phyloP scores from a whole-genome alignment of 23 red algal genomes.

The Gracilaria gracilis region DNA sequence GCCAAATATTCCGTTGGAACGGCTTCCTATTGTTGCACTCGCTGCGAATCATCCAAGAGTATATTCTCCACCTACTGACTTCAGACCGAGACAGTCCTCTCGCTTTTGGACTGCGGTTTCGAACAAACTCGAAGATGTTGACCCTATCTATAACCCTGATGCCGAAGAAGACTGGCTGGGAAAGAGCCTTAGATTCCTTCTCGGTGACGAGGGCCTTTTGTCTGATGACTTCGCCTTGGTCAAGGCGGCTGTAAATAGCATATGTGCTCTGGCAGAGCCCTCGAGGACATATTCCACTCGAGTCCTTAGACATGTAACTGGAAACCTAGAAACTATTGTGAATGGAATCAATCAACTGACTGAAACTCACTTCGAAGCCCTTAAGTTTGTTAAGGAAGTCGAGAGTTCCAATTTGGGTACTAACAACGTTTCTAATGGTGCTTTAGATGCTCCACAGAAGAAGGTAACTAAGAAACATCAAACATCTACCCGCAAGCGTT shows the following conservation, averaged over 20 bases:
- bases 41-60: slow-evolving; percentile 73
- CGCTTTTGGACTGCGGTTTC: slow-evolving; percentile 29
- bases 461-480: slow-evolving; percentile 7
- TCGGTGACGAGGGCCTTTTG: slow-evolving; percentile 40
- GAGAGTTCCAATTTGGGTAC: neutral
- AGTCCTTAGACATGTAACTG: slow-evolving; percentile 44
- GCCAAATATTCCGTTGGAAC: slow-evolving; percentile 24
- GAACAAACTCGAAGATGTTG: slow-evolving; percentile 20
- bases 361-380: slow-evolving; percentile 48
- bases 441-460: slow-evolving; percentile 22
- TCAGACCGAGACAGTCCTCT: slow-evolving; percentile 2
- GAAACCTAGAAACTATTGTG: slow-evolving; percentile 21
- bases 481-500: slow-evolving; percentile 29
- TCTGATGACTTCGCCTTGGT: slow-evolving; percentile 9
- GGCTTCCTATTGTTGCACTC: slow-evolving; percentile 25
- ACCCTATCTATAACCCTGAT: slow-evolving; percentile 11
- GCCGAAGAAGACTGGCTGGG: slow-evolving; percentile 57
- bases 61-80: slow-evolving; percentile 17
- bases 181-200: neutral
- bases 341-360: slow-evolving; percentile 32
- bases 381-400: slow-evolving; percentile 28
- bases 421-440: slow-evolving; percentile 28
- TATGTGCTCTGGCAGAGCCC: slow-evolving; percentile 37
- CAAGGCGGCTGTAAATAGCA: slow-evolving; percentile 48
- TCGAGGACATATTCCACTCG: slow-evolving; percentile 47